A percentile compares a stretch with the other conserved stretches of the same genome.
Conservation (phyloP, 768 basidiomycete genomes). For the Lyophyllum decastes region DNA sequence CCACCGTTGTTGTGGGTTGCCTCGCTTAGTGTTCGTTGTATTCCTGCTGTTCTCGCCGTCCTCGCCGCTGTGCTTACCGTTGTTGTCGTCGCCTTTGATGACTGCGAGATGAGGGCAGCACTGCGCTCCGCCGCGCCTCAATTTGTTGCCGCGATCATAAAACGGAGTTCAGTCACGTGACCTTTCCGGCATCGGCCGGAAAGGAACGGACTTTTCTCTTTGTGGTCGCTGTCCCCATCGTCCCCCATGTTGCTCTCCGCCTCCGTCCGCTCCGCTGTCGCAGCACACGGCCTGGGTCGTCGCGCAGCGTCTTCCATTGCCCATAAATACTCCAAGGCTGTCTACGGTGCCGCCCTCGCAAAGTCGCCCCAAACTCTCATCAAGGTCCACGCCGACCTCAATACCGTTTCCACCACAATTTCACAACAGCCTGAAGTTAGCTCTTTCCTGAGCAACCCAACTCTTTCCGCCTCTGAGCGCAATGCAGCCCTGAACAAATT, state of each 20-base stretch:
- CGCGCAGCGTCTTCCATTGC: conserved; percentile 80
- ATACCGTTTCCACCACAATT: conserved; percentile 68
- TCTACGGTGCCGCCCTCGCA: conserved; percentile 77
- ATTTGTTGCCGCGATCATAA: background rate
- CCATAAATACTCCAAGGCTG: conserved; percentile 81
- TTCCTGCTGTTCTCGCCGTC: background rate
- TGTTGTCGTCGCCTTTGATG: background rate
- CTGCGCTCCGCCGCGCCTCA: background rate
- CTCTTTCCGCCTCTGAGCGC: conserved; percentile 82
- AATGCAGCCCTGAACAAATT: conserved; percentile 64
- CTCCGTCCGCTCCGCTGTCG: conserved; percentile 50
- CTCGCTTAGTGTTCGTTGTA: background rate
- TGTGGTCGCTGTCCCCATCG: conserved; percentile 24
- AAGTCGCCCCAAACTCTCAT: conserved; percentile 82
- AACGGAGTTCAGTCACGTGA: conserved; percentile 16
- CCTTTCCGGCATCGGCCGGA: conserved; percentile 18
- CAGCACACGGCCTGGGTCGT: conserved; percentile 54
- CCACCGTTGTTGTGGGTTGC: background rate
- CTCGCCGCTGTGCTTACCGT: background rate
- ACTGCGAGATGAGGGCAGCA: too few relatives aligned
- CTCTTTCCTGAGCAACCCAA: conserved; percentile 86
- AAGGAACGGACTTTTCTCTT: conserved; percentile 8
- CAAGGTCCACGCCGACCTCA: conserved; percentile 86
- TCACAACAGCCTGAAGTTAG: conserved; percentile 62
- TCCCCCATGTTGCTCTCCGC: conserved; percentile 56